Evolutionary conservation across 306 rosid genomes (phyloP), one percentile per base, ranked within the genome.

Genomic region (Macrotyloma uniflorum): DNA sequence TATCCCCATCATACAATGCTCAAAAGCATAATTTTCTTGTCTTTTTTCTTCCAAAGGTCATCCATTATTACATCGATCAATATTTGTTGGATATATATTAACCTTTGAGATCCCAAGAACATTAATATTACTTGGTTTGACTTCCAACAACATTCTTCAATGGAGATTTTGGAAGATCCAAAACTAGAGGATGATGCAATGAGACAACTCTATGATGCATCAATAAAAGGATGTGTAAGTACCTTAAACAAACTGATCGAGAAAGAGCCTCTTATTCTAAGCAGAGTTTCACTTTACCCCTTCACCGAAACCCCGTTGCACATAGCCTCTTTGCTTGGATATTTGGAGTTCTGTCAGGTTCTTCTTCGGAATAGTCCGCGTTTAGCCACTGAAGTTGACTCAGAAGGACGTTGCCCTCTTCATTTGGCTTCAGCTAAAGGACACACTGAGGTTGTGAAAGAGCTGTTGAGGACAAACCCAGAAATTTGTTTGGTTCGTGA

Each of bases 361-460:
- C 83, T 85, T 67, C 80, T 85, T 4, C 1, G 7, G 36, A 57
- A 2, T 2, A 72, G 73, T 38, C 80, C 70, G 1, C 26, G 18
- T 57, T 50, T 72, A 16, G 79, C 72, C 1, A 10, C 1, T 45
- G 84, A 80, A 72, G 62, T 47, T 11, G 42, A 80, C 74, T 76
- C 80, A 26, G 49, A 71, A 55, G 87, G 85, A 23, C 85, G 74
- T 38, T 64, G 55, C 14, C 80, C 87, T 81, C 85, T 84, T 76
- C 85, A 84, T 58, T 47, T 80, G 4, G 83, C 87, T 20, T 72
- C 85, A 0, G 77, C 70, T 5, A 62, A 57, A 28, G 87, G 85
- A 1, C 83, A 80, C 77, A 57, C 80, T 36, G 76, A 80, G n/a
- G 49, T 76, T 0, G 87, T 76, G 22, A 76, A 80, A 66, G 49